phyloP scores from a whole-genome alignment of 2,329 filamentous ascomycete species.

The Fusarium tjaetaba region DNA sequence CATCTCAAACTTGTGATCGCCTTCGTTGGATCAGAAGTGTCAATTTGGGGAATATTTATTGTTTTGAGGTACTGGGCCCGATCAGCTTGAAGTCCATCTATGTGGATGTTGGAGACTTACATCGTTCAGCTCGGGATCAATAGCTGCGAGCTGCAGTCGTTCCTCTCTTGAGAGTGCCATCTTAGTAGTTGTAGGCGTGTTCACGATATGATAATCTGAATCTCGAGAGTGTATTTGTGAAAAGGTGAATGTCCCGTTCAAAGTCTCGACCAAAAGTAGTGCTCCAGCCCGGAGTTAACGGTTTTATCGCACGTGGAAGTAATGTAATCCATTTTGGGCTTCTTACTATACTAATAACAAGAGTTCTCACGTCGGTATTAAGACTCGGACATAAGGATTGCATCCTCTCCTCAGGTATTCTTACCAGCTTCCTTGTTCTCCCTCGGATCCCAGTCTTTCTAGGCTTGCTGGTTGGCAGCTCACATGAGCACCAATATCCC shows the following conservation, averaged over 20 bases:
- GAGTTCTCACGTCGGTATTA: not conserved
- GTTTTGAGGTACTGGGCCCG: not conserved
- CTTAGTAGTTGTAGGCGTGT: accelerated
- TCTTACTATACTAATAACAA: too few species aligned
- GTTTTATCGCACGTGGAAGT: not conserved
- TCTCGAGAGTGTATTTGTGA: not conserved
- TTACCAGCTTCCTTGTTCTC: not conserved
- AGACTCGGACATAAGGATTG: not conserved
- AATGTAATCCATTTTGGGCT: not conserved
- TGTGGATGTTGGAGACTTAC: not conserved
- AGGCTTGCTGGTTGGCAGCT: not conserved
- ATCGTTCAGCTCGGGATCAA: not conserved
- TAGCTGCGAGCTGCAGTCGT: not conserved
- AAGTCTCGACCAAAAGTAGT: too few species aligned
- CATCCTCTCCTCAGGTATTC: accelerated
- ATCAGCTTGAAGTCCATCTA: accelerated
- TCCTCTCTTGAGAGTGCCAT: not conserved
- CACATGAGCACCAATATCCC: not conserved
- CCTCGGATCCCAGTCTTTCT: not conserved
- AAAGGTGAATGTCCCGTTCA: accelerated
- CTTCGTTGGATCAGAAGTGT: not conserved
- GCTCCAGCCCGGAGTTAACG: not conserved
- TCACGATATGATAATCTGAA: not conserved
- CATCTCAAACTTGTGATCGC: not conserved
- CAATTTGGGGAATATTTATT: not conserved